Base-by-base conservation (phyloP, 352 stramenopile species). In the Plasmopara viticola region DNA sequence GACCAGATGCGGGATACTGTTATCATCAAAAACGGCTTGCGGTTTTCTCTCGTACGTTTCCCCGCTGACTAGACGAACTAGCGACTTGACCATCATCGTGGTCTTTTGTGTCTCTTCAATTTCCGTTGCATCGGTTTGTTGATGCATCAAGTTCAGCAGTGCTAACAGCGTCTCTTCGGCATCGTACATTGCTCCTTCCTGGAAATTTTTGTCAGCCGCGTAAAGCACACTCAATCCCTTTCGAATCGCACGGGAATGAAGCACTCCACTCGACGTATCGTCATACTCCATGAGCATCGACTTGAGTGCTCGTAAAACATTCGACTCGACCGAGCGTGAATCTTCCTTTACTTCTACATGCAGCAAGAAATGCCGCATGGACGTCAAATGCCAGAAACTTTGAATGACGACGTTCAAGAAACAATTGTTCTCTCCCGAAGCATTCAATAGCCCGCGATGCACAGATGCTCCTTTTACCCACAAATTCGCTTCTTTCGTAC, bases 381-480 rank as follows among this genome's bases (percentile, higher is more conserved):
- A 87, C 17, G 80, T 86, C 53, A 95, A 76, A 56, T 94, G 84
- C 86, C 86, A 95, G 56, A 95, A 92, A 64, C 83, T 94, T 65
- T 95, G 85, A 52, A 95, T 91, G 30, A 95, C 70, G 4, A 95
- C 86, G 51, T 95, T 95, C 58, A 95, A 65, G 53, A 94, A 95
- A 64, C 86, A 95, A 58, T 89, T 94, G 57, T 95, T 95, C 57
- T 95, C 84, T 51, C 86, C 86, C 6, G 76, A 78, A 6, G 64
- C 68, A 43, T 93, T 93, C 7, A 90, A 58, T 34, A 93, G 58
- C 8, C 82, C 82, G 20, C 82, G 79, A 58, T 93, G 82, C 51
- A 93, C 80, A 0, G 79, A 90, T 13, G 78, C 79, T 39, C 82
- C 82, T 53, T 90, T 93, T 17, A 87, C 72, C 79, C 79, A 90